Evolutionary conservation across 306 rosid genomes (phyloP), one percentile per base, ranked within the genome.

Genomic region (Arachis stenosperma): DNA sequence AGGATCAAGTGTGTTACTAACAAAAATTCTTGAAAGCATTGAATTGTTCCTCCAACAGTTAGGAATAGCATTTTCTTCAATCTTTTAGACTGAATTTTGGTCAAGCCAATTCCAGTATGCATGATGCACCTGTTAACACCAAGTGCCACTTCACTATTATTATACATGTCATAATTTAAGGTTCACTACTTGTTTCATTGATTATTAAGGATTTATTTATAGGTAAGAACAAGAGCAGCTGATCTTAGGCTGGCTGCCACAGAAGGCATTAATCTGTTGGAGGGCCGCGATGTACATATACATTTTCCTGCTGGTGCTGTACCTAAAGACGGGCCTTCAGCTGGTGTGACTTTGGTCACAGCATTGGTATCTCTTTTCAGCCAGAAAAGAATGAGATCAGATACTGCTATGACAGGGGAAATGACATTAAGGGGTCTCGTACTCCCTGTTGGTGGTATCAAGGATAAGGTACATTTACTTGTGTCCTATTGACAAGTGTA

Each of bases 231-330:
- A 47, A 91, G 97, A 78, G 87, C 97, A 59, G 69, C 86, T 40
- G 97, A 89, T 84, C 96, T 94, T 59, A 75, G 67, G 73, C 67
- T 94, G 77, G 89, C 89, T 83, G 81, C 91, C 71, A 79, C 86
- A 39, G 88, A 82, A 69, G 89, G 80, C 70, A 62, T 84, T 70
- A 91, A 75, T 83, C 82, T 94, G 73, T 78, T 94, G 90, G 91
- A 94, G 73, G 96, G 89, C 52, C 94, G 95, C 41, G 99, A 94
- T 71, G 55, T 94, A 85, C 99, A 94, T 77, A 89, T 94, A 78
- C 99, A 94, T 82, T 94, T 94, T 83, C 99, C 99, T 39, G 97
- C 99, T 5, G 99, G 99, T 42, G 97, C 99, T 73, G 90, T 91
- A 67, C 97, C 99, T 17, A 94, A 94, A 83, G 99, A 94, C 84